phyloP scores from a whole-genome alignment of 257 asterid genomes.

The Salvia splendens region DNA sequence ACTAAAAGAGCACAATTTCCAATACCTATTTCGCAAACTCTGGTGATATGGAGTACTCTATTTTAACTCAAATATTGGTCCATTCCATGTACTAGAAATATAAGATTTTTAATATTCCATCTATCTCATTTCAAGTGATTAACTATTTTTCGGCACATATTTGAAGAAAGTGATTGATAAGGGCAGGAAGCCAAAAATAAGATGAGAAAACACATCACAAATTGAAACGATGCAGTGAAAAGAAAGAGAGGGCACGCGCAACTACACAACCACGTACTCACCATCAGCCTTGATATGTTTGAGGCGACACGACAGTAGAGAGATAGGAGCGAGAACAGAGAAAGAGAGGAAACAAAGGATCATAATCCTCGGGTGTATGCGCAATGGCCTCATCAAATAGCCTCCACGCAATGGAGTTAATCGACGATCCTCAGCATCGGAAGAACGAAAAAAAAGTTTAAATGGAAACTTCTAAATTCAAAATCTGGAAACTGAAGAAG shows the following conservation, averaged over 20 bases:
- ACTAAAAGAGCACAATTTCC: too few species aligned
- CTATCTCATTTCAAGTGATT: too few species aligned
- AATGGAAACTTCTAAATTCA: background rate
- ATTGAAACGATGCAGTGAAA: background rate
- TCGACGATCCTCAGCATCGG: conserved; percentile 43
- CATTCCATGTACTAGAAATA: too few species aligned
- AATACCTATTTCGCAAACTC: too few species aligned
- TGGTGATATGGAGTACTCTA: too few species aligned
- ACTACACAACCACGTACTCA: conserved; percentile 16
- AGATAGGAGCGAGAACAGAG: conserved; percentile 62
- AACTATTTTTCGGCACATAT: too few species aligned
- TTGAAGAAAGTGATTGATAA: too few species aligned
- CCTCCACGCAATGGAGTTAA: conserved; percentile 26
- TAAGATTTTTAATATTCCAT: too few species aligned
- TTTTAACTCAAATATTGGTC: too few species aligned
- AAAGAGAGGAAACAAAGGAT: conserved; percentile 80
- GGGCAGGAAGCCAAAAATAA: too few species aligned
- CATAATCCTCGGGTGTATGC: conserved; percentile 71
- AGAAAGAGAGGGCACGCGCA: background rate
- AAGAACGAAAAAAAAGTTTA: background rate
- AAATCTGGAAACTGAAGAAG: conserved; percentile 30
- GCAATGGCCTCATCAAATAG: conserved; percentile 65
- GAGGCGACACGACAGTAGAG: conserved; percentile 63
- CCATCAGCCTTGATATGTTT: conserved; percentile 61
- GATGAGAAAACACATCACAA: too few species aligned